Evolutionary conservation across 2,329 filamentous ascomycete species (phyloP).

Genomic region (Lachnellula suecica): DNA sequence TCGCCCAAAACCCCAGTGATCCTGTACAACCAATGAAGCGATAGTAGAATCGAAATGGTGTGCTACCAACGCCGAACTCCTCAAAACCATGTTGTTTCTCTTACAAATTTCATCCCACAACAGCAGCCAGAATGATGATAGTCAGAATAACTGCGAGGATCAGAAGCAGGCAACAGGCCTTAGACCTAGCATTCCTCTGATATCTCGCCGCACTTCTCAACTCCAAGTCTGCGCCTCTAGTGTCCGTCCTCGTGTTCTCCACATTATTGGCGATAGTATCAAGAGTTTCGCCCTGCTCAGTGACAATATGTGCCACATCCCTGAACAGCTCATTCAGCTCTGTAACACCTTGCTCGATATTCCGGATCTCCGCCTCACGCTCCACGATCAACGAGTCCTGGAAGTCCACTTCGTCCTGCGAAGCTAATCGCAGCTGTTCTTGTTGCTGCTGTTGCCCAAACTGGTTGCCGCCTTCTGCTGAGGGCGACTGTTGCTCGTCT

Average conservation of each 20-base stretch:
- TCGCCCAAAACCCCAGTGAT: not conserved
- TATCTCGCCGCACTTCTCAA: constrained; percentile 83
- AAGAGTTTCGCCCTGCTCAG: constrained; percentile 86
- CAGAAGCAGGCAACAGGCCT: constrained; percentile 87
- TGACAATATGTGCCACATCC: constrained; percentile 96
- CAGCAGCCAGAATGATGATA: constrained; percentile 84
- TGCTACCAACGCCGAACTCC: not conserved
- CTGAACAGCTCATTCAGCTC: constrained; percentile 96
- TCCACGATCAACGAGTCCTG: constrained; percentile 95
- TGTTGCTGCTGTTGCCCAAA: constrained; percentile 62
- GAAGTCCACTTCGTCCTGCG: constrained; percentile 95
- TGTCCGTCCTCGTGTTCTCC: constrained; percentile 77
- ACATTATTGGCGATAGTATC: constrained; percentile 89
- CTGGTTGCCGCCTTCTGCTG: constrained; percentile 35
- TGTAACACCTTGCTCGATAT: constrained; percentile 94
- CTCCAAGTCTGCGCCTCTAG: constrained; percentile 81
- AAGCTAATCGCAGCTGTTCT: constrained; percentile 76
- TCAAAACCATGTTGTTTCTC: not conserved
- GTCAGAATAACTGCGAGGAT: constrained; percentile 87
- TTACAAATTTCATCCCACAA: constrained; percentile 57
- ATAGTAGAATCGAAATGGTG: not conserved
- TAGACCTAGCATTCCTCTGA: constrained; percentile 93
- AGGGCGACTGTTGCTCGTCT: constrained; percentile 53
- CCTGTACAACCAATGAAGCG: not conserved
- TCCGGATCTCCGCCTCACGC: constrained; percentile 93